Base-by-base conservation (phyloP, 148 eudicot genomes). In the Vaccinium corymbosum region DNA sequence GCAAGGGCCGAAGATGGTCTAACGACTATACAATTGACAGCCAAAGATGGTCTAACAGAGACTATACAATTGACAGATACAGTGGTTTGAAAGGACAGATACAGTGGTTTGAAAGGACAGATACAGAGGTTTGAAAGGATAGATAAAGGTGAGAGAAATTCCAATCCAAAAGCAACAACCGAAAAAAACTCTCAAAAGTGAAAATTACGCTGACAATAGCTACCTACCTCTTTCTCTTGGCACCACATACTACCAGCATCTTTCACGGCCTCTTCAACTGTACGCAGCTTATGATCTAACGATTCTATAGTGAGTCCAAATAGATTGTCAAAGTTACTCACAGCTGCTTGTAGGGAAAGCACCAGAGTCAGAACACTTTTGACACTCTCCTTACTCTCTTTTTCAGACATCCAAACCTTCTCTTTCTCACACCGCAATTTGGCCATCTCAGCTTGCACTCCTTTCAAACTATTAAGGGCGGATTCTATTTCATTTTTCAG, bases 171-270 rank as follows among this genome's bases (percentile, higher is more conserved):
- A 64, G 83, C 17, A 80, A 27, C 42, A 25, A 46, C 53, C 2
- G 35, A 9, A 20, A 13, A 25, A 20, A 42, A 55, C 13, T 70
- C 57, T 13, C 29, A 22, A 55, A n/a, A 72, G 16, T 14, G 50
- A 52, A 42, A 73, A 83, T 20, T n/a, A 76, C 9, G 66, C 29
- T 49, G 14, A 17, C n/a, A 71, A 49, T 15, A 27, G 46, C 82
- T 89, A 94, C 99, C 96, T 89, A 94, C 99, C 96, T 93, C 93
- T 87, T 89, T 91, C 79, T 86, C 89, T 75, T 86, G 90, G 72
- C 57, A 81, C 93, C 95, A 93, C 53, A 85, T 85, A 79, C 71
- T 76, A 80, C 83, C 85, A 82, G 92, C 87, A 70, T 89, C 89
- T 20, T 85, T 88, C 66, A 90, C 83, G 82, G 73, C 50, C 73